phyloP scores from a whole-genome alignment of 1,139 yeast species.

The Scheffersomyces quercinus region DNA sequence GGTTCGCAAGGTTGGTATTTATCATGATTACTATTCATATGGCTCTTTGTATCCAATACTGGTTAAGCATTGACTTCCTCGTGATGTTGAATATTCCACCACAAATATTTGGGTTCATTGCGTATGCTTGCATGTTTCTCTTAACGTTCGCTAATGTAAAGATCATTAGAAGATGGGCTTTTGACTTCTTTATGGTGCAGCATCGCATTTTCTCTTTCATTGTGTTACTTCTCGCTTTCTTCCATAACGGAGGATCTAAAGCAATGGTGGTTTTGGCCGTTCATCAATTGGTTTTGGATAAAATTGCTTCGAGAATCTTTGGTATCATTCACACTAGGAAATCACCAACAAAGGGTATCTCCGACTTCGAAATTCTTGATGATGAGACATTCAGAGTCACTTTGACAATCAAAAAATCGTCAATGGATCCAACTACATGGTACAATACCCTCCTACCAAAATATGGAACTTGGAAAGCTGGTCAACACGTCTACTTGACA shows the following conservation, averaged over 20 bases:
- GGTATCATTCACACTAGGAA: conserved; percentile 31
- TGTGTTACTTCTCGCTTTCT: conserved; percentile 44
- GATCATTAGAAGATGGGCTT: conserved; percentile 40
- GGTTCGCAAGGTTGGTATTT: conserved; percentile 47
- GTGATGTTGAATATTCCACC: conserved; percentile 51
- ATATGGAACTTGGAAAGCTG: conserved; percentile 47
- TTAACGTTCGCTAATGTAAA: conserved; percentile 40
- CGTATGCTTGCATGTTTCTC: conserved; percentile 38
- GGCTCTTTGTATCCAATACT: conserved; percentile 33
- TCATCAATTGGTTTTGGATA: conserved; percentile 47
- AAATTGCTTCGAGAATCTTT: conserved; percentile 33
- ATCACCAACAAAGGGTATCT: conserved; percentile 42
- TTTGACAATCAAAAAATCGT: conserved; percentile 29
- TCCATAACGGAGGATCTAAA: conserved; percentile 40
- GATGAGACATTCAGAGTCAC: conserved; percentile 42
- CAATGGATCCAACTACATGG: conserved; percentile 26
- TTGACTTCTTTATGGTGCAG: conserved; percentile 45
- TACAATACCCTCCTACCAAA: conserved; percentile 34
- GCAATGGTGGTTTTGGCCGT: conserved; percentile 43
- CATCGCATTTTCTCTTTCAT: conserved; percentile 45
- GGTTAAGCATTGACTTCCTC: conserved; percentile 40
- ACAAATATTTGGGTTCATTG: conserved; percentile 51
- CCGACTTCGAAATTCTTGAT: conserved; percentile 42
- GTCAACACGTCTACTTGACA: conserved; percentile 46
- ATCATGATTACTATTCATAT: conserved; percentile 39